These are phyloP conservation scores for Cystobasidium pallidum DNA, from an alignment of 1,284 basidiomycete species.

Conservation along the genomic window DNA sequence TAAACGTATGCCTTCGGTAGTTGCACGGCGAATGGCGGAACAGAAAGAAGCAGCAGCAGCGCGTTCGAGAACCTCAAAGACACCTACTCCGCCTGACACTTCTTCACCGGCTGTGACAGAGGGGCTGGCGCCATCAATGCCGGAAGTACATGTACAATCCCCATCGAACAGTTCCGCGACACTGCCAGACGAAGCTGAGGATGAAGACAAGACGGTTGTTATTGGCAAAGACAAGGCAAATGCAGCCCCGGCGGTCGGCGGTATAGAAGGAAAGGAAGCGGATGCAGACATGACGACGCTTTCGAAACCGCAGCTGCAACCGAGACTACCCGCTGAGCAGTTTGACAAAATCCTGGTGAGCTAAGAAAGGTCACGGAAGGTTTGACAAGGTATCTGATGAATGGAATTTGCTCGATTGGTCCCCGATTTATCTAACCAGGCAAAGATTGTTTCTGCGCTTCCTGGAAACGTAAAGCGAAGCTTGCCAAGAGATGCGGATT, in stretches of 20 bases:
- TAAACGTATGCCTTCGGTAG: slow-evolving; percentile 21
- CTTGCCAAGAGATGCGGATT: neutral
- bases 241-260: neutral
- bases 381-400: too few relatives aligned
- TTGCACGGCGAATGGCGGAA: slow-evolving; percentile 30
- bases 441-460: slow-evolving; percentile 15
- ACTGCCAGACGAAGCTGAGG: slow-evolving; percentile 1
- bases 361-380: too few relatives aligned
- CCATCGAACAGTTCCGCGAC: slow-evolving; percentile 10
- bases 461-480: neutral
- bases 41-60: slow-evolving; percentile 22
- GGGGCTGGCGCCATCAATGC: neutral
- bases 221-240: neutral
- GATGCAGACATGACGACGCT: neutral
- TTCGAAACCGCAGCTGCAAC: slow-evolving; percentile 15
- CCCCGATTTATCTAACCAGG: too few relatives aligned
- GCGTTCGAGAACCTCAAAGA: neutral
- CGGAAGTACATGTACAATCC: slow-evolving; percentile 14
- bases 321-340: slow-evolving; percentile 5
- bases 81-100: neutral
- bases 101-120: neutral
- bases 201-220: slow-evolving; percentile 23
- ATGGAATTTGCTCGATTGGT: too few relatives aligned
- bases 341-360: slow-evolving; percentile 16
- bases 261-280: neutral